These are phyloP conservation scores for Candida vartiovaarae DNA, from an alignment of 805 yeast genomes.

Conservation along the genomic window DNA sequence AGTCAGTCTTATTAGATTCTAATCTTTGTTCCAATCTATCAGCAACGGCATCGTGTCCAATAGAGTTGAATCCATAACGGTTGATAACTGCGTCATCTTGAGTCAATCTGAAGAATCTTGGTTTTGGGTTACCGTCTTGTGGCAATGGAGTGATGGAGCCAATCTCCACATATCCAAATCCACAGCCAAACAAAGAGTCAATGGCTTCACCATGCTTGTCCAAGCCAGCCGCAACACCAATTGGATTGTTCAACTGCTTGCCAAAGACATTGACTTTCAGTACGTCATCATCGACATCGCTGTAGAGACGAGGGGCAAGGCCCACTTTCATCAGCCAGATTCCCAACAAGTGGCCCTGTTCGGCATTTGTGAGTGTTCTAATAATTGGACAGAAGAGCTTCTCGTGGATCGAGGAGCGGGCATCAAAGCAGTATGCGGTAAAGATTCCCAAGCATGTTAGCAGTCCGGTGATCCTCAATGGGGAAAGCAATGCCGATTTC, in stretches of 20 bases:
- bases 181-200: slow-evolving; percentile 68
- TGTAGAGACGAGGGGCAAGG: slow-evolving; percentile 51
- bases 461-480: slow-evolving; percentile 2
- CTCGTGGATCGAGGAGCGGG: slow-evolving; percentile 79
- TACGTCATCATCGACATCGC: slow-evolving; percentile 43
- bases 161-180: slow-evolving; percentile 86
- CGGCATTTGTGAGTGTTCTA: slow-evolving; percentile 70
- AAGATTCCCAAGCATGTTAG: slow-evolving; percentile 29
- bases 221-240: slow-evolving; percentile 93
- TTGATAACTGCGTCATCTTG: slow-evolving; percentile 88
- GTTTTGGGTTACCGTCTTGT: slow-evolving; percentile 92
- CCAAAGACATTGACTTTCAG: slow-evolving; percentile 63
- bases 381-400: slow-evolving; percentile 73
- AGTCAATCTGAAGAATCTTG: slow-evolving; percentile 82
- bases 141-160: slow-evolving; percentile 92
- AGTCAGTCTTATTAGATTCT: slow-evolving; percentile 25
- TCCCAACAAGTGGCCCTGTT: slow-evolving; percentile 75
- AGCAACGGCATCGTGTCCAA: slow-evolving; percentile 73
- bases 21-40: slow-evolving; percentile 63
- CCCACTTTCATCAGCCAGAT: slow-evolving; percentile 64
- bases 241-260: slow-evolving; percentile 57
- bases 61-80: slow-evolving; percentile 91
- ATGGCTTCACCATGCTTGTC: slow-evolving; percentile 92
- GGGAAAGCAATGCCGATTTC: slow-evolving; percentile 1
- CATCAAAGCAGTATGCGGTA: slow-evolving; percentile 54